Conservation (phyloP, 179 eudicot genomes). For the Silene coronaria region DNA sequence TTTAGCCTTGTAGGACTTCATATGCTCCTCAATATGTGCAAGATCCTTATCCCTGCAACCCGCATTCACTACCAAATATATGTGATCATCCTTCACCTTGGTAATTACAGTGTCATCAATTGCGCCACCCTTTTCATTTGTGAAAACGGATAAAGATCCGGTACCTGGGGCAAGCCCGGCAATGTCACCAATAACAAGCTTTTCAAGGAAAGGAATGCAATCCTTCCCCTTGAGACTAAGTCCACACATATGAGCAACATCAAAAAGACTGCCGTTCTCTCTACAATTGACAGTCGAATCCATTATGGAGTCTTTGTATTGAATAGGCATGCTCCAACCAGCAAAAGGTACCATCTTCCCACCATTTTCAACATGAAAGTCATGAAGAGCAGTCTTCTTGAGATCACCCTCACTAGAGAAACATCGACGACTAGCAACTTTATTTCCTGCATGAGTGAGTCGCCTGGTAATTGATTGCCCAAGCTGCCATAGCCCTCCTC, state of each 20-base stretch:
- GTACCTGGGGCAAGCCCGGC: conserved; percentile 82
- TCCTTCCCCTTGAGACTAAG: conserved; percentile 86
- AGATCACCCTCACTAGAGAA: conserved; percentile 74
- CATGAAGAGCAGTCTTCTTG: conserved; percentile 75
- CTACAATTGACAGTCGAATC: conserved; percentile 89
- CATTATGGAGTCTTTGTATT: conserved; percentile 95
- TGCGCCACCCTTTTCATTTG: conserved; percentile 90
- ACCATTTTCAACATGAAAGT: conserved; percentile 81
- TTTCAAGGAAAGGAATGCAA: conserved; percentile 80
- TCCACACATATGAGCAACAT: conserved; percentile 96
- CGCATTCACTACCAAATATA: conserved; percentile 92
- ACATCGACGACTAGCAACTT: conserved; percentile 51
- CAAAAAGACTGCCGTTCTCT: conserved; percentile 85
- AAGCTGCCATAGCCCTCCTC: conserved; percentile 85
- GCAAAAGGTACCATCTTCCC: conserved; percentile 99
- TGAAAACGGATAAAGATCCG: conserved; percentile 79
- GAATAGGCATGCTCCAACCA: conserved; percentile 98
- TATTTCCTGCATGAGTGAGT: conserved; percentile 70
- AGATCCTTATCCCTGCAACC: conserved; percentile 98
- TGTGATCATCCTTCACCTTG: conserved; percentile 74
- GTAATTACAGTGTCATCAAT: conserved; percentile 95
- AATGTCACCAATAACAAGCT: conserved; percentile 86
- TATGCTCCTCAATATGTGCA: conserved; percentile 95
- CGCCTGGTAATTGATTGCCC: conserved; percentile 86
- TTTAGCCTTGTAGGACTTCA: conserved; percentile 79